A percentile compares a stretch with the other conserved stretches of the same genome.
phyloP scores from a whole-genome alignment of 2,329 filamentous ascomycete genomes.

The Pochonia chlamydosporia region DNA sequence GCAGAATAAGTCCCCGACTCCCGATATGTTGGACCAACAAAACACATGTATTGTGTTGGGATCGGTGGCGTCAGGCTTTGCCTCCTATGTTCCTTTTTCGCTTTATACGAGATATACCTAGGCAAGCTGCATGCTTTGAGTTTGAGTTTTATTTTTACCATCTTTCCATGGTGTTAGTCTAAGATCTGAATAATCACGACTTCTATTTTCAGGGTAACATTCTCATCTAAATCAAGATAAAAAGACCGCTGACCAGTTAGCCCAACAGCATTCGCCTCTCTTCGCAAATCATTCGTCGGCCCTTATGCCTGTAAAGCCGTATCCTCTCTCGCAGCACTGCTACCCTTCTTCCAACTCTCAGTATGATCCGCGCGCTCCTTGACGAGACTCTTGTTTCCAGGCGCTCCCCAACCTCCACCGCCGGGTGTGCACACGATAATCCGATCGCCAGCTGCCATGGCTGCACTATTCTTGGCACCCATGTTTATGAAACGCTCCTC shows the following conservation, averaged over 20 bases:
- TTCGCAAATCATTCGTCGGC: not conserved
- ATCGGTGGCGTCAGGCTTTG: not conserved
- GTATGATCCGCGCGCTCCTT: constrained; percentile 48
- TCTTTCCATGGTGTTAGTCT: not conserved
- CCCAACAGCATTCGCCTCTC: not conserved
- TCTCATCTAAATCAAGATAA: not conserved
- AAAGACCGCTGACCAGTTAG: not conserved
- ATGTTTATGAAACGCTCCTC: constrained; percentile 63
- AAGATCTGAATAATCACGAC: not conserved
- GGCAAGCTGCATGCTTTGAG: not conserved
- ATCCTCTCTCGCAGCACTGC: constrained; percentile 51
- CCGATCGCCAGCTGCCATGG: constrained; percentile 69
- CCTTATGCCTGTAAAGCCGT: constrained; percentile 48
- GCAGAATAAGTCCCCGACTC: not conserved
- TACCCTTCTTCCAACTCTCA: constrained; percentile 49
- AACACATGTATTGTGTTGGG: not conserved
- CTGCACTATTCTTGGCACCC: constrained; percentile 73
- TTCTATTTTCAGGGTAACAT: not conserved
- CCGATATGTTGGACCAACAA: not conserved
- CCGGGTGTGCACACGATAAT: constrained; percentile 76
- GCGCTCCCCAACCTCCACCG: constrained; percentile 68
- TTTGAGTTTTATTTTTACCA: not conserved
- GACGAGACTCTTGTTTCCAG: constrained; percentile 50
- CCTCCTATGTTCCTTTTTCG: not conserved
- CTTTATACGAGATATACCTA: not conserved